These are phyloP conservation scores for Blastocystis sp. DNA, from an alignment of 352 stramenopile species.

Conservation along the genomic window DNA sequence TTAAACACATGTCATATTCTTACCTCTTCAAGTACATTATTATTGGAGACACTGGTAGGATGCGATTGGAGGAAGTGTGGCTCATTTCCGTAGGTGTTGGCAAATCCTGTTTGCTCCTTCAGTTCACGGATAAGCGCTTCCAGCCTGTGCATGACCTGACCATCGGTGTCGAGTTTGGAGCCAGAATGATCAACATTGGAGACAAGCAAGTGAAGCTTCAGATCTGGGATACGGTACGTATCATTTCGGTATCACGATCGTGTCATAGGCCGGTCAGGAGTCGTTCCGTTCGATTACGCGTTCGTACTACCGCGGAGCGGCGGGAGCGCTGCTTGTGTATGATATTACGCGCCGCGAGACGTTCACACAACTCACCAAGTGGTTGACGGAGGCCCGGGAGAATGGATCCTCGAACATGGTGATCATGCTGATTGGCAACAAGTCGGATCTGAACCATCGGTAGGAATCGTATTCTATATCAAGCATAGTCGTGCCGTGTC, in stretches of 20 bases:
- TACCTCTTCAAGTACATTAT: conserved; percentile 97
- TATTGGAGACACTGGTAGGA: conserved; percentile 88
- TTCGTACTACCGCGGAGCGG: conserved; percentile 94
- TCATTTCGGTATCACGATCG: background rate
- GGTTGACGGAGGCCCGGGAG: conserved; percentile 92
- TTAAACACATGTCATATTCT: conserved; percentile 79
- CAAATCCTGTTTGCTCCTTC: conserved; percentile 96
- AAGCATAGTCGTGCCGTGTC: conserved; percentile 74
- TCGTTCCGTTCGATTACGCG: conserved; percentile 96
- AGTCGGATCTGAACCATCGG: conserved; percentile 87
- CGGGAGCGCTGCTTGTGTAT: conserved; percentile 89
- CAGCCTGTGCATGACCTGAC: conserved; percentile 96
- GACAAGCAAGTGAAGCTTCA: conserved; percentile 89
- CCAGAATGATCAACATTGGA: conserved; percentile 95
- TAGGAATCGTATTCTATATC: conserved; percentile 26
- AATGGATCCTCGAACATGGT: conserved; percentile 97
- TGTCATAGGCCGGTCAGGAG: conserved; percentile 84
- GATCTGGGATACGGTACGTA: conserved; percentile 84
- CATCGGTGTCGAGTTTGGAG: conserved; percentile 97
- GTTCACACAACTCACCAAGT: conserved; percentile 94
- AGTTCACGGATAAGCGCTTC: conserved; percentile 99
- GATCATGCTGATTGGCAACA: conserved; percentile 98
- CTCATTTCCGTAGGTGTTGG: conserved; percentile 78
- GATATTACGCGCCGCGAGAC: conserved; percentile 94
- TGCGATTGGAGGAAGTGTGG: background rate